Conservation (phyloP, 164 flowering plant species). For the Berberis thunbergii region DNA sequence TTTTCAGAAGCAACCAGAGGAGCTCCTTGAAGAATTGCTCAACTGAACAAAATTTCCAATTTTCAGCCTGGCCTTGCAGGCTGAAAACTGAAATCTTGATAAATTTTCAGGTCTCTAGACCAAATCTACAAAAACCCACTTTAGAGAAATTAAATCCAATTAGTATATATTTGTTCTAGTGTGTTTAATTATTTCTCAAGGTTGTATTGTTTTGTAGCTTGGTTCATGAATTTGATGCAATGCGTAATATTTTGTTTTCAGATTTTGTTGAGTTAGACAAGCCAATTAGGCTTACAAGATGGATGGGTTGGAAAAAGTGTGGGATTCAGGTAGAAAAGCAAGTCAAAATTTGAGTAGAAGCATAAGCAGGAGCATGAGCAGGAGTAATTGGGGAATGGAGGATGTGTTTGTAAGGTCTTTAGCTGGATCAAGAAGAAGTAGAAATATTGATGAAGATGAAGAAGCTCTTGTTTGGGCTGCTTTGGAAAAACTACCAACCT, state of each 20-base stretch:
- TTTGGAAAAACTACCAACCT: constrained; percentile 73
- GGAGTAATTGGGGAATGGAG: constrained; percentile 49
- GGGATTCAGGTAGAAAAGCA: constrained; percentile 16
- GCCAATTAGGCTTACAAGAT: constrained; percentile 11
- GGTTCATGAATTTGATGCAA: neutral
- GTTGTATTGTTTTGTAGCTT: neutral
- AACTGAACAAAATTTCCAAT: too few relatives aligned
- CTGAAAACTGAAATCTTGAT: too few relatives aligned
- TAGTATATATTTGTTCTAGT: too few relatives aligned
- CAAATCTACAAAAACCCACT: too few relatives aligned
- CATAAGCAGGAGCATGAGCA: constrained; percentile 43
- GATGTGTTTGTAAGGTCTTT: neutral
- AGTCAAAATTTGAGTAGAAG: constrained; percentile 20
- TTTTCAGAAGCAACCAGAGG: too few relatives aligned
- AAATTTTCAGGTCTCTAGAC: too few relatives aligned
- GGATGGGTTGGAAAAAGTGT: constrained; percentile 23
- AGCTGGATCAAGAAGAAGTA: neutral
- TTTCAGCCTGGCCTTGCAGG: too few relatives aligned
- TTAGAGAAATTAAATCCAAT: too few relatives aligned
- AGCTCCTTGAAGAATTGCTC: too few relatives aligned
- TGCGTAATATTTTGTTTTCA: neutral
- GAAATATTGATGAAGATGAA: neutral
- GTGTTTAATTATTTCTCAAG: too few relatives aligned
- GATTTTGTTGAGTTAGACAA: neutral
- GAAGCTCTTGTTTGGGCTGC: constrained; percentile 3